phyloP scores from a whole-genome alignment of 345 rosid genomes.

The Pugionium dolabratum region DNA sequence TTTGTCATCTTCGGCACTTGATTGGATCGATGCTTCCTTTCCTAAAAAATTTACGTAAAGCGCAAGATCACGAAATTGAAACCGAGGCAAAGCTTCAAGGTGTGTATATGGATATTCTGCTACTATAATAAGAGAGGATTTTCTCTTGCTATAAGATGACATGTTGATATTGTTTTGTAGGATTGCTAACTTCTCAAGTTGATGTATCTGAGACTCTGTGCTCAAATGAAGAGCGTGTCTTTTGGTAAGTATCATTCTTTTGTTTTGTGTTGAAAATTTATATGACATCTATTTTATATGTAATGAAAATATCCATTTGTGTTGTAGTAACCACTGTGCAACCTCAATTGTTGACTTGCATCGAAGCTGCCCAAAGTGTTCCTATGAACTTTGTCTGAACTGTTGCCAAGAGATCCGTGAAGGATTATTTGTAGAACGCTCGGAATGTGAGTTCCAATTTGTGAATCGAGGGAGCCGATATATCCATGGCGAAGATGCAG shows the following conservation, averaged over 20 bases:
- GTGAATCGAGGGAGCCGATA: slow-evolving; percentile 60
- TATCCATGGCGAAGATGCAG: slow-evolving; percentile 75
- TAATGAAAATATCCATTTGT: neutral
- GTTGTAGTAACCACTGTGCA: slow-evolving; percentile 79
- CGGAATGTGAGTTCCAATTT: slow-evolving; percentile 47
- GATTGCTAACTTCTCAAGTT: slow-evolving; percentile 40
- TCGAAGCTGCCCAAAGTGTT: slow-evolving; percentile 76
- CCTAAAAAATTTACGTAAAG: slow-evolving; percentile 51
- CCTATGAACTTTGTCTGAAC: slow-evolving; percentile 75
- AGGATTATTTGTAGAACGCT: slow-evolving; percentile 47
- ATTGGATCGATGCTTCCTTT: slow-evolving; percentile 62
- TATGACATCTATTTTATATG: neutral
- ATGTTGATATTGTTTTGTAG: slow-evolving; percentile 20
- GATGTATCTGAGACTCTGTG: slow-evolving; percentile 52
- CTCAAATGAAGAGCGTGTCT: slow-evolving; percentile 72
- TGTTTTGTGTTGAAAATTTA: neutral
- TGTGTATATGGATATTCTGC: slow-evolving; percentile 29
- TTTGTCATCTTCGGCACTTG: slow-evolving; percentile 55
- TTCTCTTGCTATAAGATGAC: slow-evolving; percentile 16
- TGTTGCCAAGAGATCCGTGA: slow-evolving; percentile 83
- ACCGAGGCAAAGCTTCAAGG: slow-evolving; percentile 69
- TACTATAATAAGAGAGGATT: neutral
- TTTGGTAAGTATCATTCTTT: slow-evolving; percentile 55
- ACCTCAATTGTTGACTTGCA: slow-evolving; percentile 92
- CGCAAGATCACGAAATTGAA: slow-evolving; percentile 58